phyloP scores from a whole-genome alignment of 495 filamentous ascomycete species.

The Penicillium ucsense region DNA sequence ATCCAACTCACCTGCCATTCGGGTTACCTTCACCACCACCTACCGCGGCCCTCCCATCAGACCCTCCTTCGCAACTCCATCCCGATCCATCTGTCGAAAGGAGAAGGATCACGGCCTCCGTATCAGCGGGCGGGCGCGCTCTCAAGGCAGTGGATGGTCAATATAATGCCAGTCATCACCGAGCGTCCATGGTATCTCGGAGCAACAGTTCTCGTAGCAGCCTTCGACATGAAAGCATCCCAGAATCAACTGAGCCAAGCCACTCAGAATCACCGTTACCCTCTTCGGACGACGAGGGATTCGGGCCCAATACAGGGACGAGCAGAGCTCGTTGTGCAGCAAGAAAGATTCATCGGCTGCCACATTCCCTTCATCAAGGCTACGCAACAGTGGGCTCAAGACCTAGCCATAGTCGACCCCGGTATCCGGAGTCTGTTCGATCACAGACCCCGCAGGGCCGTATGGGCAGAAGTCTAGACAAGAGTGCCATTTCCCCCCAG shows the following conservation, averaged over 20 bases:
- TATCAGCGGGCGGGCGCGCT: background rate
- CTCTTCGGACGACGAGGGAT: constrained; percentile 37
- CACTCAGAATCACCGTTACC: constrained; percentile 27
- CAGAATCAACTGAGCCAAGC: constrained; percentile 10
- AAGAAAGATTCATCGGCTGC: constrained; percentile 1
- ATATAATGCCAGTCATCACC: constrained; percentile 6
- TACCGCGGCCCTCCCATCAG: constrained; percentile 17
- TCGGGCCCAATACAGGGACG: constrained; percentile 5
- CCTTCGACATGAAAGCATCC: constrained; percentile 15
- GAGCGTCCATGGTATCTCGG: constrained; percentile 13
- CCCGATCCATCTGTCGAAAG: constrained; percentile 2
- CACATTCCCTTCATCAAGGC: constrained; percentile 5
- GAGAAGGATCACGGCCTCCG: constrained; percentile 14
- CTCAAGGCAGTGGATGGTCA: constrained; percentile 2
- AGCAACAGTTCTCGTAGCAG: constrained; percentile 23
- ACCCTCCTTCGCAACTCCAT: constrained; percentile 11
- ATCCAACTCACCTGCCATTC: constrained; percentile 17
- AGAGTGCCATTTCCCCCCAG: constrained; percentile 15
- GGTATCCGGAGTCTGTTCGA: constrained; percentile 3
- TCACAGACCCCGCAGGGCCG: constrained; percentile 21
- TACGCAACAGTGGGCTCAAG: constrained; percentile 8
- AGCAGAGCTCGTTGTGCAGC: constrained; percentile 4
- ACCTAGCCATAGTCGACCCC: constrained; percentile 2
- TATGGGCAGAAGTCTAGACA: constrained; percentile 13
- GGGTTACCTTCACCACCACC: constrained; percentile 25